Evolutionary conservation across 176 grass and related monocot genomes (phyloP).

Genomic region (Phoenix dactylifera): DNA sequence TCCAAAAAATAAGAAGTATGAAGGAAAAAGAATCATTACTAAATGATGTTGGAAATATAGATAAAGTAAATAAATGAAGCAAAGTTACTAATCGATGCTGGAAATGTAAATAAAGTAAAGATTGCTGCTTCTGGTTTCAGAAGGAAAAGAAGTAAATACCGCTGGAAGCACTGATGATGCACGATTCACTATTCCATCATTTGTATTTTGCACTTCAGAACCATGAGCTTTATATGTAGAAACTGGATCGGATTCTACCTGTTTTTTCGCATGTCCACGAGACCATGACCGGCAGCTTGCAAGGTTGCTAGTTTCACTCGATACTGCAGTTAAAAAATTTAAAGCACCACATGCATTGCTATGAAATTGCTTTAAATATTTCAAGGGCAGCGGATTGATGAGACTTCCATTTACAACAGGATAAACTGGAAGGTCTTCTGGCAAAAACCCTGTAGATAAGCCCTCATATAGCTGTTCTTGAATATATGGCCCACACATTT

Average conservation of each 20-base stretch:
- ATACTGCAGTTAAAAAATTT: not conserved
- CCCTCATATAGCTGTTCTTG: conserved; percentile 68
- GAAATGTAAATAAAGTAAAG: not conserved
- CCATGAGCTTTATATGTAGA: conserved; percentile 2
- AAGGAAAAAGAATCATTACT: not conserved
- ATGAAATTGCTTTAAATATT: conserved; percentile 51
- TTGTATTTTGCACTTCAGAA: conserved; percentile 6
- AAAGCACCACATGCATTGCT: conserved; percentile 20
- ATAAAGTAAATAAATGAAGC: not conserved
- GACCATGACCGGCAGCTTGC: not conserved
- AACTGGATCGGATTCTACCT: not conserved
- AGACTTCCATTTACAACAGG: conserved; percentile 50
- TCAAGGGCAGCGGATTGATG: conserved; percentile 46
- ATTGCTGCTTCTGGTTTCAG: too few species aligned
- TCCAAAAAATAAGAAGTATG: too few species aligned
- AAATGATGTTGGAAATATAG: conserved; percentile 17
- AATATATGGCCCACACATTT: conserved; percentile 82
- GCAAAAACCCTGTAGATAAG: conserved; percentile 64
- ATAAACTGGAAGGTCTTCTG: conserved; percentile 59
- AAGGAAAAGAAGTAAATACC: conserved; percentile 28
- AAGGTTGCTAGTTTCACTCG: not conserved
- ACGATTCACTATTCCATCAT: conserved; percentile 8
- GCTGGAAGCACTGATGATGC: conserved; percentile 24
- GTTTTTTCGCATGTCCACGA: not conserved
- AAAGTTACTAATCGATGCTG: conserved; percentile 5